phyloP scores from a whole-genome alignment of 2,329 filamentous ascomycete species.

The Diaporthe sp. region DNA sequence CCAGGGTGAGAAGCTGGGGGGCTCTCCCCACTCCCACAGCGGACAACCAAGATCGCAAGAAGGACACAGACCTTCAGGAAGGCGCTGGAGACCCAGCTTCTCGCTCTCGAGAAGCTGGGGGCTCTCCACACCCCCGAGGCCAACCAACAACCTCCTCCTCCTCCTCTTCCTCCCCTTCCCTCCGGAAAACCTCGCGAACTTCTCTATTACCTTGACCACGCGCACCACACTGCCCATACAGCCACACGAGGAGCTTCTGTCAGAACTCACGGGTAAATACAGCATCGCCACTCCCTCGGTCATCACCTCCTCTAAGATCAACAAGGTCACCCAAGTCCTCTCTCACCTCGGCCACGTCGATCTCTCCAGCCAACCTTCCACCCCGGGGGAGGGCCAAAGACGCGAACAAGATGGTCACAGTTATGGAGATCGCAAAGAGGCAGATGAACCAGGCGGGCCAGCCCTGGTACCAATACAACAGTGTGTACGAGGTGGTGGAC shows the following conservation, averaged over 20 bases:
- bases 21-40: too few species aligned
- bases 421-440: slow-evolving; percentile 76
- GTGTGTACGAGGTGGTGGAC: slow-evolving; percentile 63
- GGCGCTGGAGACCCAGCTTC: too few species aligned
- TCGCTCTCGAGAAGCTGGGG: too few species aligned
- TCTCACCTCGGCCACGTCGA: slow-evolving; percentile 58
- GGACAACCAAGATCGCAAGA: too few species aligned
- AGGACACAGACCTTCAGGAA: too few species aligned
- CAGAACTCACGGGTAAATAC: slow-evolving; percentile 61
- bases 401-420: slow-evolving; percentile 76
- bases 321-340: slow-evolving; percentile 61
- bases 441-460: slow-evolving; percentile 63
- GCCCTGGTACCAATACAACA: slow-evolving; percentile 71
- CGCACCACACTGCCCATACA: slow-evolving; percentile 48
- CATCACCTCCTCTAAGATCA: slow-evolving; percentile 72
- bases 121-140: too few species aligned
- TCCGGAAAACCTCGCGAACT: too few species aligned
- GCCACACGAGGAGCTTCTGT: slow-evolving; percentile 59
- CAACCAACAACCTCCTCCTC: too few species aligned
- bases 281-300: slow-evolving; percentile 67
- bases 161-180: too few species aligned
- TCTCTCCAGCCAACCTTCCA: slow-evolving; percentile 44
- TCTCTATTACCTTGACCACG: too few species aligned
- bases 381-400: slow-evolving; percentile 58
- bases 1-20: too few species aligned